These are phyloP conservation scores for Hyphopichia burtonii DNA, from an alignment of 1,139 yeast genomes.

Conservation along the genomic window DNA sequence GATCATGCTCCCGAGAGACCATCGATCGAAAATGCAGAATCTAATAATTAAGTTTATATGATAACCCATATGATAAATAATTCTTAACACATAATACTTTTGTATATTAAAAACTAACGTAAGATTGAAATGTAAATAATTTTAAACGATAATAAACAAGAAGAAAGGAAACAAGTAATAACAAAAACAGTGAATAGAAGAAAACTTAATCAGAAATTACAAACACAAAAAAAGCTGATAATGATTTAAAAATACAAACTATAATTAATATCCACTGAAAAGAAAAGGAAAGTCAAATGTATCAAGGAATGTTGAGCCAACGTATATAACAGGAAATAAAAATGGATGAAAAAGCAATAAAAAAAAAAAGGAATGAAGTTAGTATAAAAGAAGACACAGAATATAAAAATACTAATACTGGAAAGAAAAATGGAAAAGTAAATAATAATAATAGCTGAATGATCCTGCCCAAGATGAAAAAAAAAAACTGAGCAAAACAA, in stretches of 20 bases:
- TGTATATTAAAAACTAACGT: background rate
- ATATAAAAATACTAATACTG: background rate
- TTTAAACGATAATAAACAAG: too few relatives aligned
- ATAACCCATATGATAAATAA: too few relatives aligned
- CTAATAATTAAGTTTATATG: background rate
- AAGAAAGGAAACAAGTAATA: background rate
- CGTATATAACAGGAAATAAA: too few relatives aligned
- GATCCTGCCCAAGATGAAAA: too few relatives aligned
- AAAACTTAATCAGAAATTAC: background rate
- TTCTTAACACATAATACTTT: too few relatives aligned
- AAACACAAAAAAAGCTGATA: background rate
- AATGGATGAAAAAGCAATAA: background rate
- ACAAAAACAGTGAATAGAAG: background rate
- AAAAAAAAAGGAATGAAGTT: background rate
- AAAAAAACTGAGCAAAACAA: background rate
- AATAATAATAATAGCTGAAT: too few relatives aligned
- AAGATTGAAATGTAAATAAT: background rate
- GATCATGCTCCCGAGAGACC: conserved; percentile 6
- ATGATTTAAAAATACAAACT: background rate
- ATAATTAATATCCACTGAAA: background rate
- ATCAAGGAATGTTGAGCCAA: background rate
- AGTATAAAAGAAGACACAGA: background rate
- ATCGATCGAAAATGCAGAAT: background rate
- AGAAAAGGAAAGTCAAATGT: background rate
- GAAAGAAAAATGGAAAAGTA: too few relatives aligned